Percentiles rank a stretch among this genome's conserved stretches.
phyloP scores from a whole-genome alignment of 2,329 filamentous ascomycete genomes.

The Nannizziopsis barbatae region DNA sequence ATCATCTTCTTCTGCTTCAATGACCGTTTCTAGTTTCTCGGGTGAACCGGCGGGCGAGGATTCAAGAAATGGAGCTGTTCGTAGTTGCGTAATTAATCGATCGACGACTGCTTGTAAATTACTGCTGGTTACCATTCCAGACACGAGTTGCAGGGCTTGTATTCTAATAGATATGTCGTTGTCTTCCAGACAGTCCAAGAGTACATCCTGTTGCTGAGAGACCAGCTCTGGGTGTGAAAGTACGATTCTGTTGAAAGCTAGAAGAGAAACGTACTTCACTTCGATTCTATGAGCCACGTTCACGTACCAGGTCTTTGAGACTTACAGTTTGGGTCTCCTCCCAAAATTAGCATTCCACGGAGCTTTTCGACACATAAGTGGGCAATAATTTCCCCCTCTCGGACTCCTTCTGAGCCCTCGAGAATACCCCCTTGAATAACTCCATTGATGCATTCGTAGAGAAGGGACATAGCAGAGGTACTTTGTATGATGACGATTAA shows the following conservation, averaged over 20 bases:
- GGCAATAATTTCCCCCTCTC: constrained; percentile 83
- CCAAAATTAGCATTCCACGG: constrained; percentile 83
- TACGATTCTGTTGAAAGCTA: constrained; percentile 94
- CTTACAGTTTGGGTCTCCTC: constrained; percentile 86
- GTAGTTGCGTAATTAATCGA: constrained; percentile 73
- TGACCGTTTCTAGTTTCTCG: constrained; percentile 38
- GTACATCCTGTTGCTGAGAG: constrained; percentile 86
- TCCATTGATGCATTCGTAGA: constrained; percentile 97
- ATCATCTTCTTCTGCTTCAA: constrained; percentile 48
- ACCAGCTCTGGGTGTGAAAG: constrained; percentile 78
- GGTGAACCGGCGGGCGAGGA: constrained; percentile 31
- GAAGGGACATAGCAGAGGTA: constrained; percentile 90
- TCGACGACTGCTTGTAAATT: constrained; percentile 77
- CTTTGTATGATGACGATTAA: constrained; percentile 87
- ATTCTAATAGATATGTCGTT: constrained; percentile 90
- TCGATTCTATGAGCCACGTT: constrained; percentile 13
- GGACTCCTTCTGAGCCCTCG: constrained; percentile 64
- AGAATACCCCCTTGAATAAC: constrained; percentile 95
- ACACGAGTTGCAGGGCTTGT: constrained; percentile 80
- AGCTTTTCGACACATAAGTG: constrained; percentile 85
- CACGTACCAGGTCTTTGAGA: constrained; percentile 16
- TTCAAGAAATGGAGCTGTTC: constrained; percentile 51
- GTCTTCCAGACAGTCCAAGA: constrained; percentile 91
- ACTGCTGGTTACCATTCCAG: constrained; percentile 84
- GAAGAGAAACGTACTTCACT: constrained; percentile 95